These are phyloP conservation scores for Nidularia pulvinata DNA, from an alignment of 768 basidiomycete species.

Conservation along the genomic window DNA sequence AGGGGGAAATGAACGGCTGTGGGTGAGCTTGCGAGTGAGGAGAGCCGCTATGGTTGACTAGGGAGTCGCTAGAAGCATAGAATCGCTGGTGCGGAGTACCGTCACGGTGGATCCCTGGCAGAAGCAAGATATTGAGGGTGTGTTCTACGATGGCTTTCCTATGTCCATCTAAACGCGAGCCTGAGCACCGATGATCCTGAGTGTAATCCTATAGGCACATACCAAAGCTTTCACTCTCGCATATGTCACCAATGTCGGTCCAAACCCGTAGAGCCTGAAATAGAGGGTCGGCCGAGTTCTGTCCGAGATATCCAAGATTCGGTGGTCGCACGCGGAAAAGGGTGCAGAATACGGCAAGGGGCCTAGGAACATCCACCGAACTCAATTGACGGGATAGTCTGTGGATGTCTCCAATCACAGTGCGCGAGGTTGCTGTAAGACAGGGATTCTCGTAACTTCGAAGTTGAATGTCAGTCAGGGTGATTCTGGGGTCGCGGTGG, in stretches of 20 bases:
- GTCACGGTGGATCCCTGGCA: slow-evolving; percentile 69
- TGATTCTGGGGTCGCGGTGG: slow-evolving; percentile 1
- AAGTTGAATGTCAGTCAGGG: slow-evolving; percentile 6
- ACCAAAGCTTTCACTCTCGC: slow-evolving; percentile 83
- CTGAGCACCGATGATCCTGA: not conserved
- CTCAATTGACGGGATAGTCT: slow-evolving; percentile 58
- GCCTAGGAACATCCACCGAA: slow-evolving; percentile 66
- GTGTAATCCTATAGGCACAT: slow-evolving; percentile 1
- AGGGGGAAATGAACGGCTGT: slow-evolving; percentile 39
- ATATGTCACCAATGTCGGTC: slow-evolving; percentile 75
- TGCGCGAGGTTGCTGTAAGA: slow-evolving; percentile 72
- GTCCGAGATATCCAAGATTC: slow-evolving; percentile 13
- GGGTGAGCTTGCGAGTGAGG: slow-evolving; percentile 19
- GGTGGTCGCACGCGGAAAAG: slow-evolving; percentile 47
- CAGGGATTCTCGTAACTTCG: slow-evolving; percentile 79
- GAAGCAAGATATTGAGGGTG: slow-evolving; percentile 72
- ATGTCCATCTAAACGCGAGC: slow-evolving; percentile 56
- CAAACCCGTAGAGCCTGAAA: slow-evolving; percentile 70
- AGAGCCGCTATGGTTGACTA: slow-evolving; percentile 28
- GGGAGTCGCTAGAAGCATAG: slow-evolving; percentile 32
- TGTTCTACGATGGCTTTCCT: slow-evolving; percentile 77
- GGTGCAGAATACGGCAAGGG: slow-evolving; percentile 56
- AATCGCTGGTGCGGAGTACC: slow-evolving; percentile 26
- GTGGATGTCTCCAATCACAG: slow-evolving; percentile 73
- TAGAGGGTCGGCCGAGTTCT: slow-evolving; percentile 35